Evolutionary conservation across 805 yeast species (phyloP).

Genomic region (Clavispora fructus): DNA sequence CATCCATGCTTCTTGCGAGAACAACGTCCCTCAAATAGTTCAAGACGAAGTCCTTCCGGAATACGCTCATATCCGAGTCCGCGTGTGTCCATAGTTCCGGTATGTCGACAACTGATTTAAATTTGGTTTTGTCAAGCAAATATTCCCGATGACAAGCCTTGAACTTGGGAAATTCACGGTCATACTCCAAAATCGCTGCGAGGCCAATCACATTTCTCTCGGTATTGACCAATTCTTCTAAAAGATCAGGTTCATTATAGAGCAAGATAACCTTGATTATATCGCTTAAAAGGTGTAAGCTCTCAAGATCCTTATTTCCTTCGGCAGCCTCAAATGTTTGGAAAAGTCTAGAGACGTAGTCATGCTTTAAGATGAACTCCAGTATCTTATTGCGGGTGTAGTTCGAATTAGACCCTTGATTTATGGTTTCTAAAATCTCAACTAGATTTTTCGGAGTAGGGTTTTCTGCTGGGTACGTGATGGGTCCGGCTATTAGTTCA

Average conservation of each 20-base stretch:
- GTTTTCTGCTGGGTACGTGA: constrained; percentile 51
- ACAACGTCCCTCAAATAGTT: constrained; percentile 86
- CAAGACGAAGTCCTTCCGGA: constrained; percentile 70
- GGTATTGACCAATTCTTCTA: constrained; percentile 29
- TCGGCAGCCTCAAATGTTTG: constrained; percentile 56
- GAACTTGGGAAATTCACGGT: constrained; percentile 74
- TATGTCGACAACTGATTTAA: constrained; percentile 60
- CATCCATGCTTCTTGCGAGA: constrained; percentile 76
- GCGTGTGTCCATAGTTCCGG: constrained; percentile 41
- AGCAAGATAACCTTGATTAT: constrained; percentile 66
- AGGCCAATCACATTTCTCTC: constrained; percentile 43
- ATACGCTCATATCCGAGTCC: constrained; percentile 41
- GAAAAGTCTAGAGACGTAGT: constrained; percentile 51
- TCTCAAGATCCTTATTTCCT: constrained; percentile 41
- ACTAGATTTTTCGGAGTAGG: constrained; percentile 50
- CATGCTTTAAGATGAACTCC: constrained; percentile 47
- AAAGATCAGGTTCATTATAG: constrained; percentile 53
- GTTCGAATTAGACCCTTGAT: constrained; percentile 56
- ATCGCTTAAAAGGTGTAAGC: constrained; percentile 63
- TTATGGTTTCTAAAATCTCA: constrained; percentile 51
- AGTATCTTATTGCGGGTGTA: constrained; percentile 59
- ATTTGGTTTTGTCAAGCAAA: constrained; percentile 49
- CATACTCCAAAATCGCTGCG: constrained; percentile 80
- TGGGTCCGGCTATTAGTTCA: constrained; percentile 78
- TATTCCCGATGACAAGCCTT: constrained; percentile 78